These are phyloP conservation scores for Wickerhamomyces sp. DNA, from an alignment of 1,139 yeast species.

Conservation along the genomic window DNA sequence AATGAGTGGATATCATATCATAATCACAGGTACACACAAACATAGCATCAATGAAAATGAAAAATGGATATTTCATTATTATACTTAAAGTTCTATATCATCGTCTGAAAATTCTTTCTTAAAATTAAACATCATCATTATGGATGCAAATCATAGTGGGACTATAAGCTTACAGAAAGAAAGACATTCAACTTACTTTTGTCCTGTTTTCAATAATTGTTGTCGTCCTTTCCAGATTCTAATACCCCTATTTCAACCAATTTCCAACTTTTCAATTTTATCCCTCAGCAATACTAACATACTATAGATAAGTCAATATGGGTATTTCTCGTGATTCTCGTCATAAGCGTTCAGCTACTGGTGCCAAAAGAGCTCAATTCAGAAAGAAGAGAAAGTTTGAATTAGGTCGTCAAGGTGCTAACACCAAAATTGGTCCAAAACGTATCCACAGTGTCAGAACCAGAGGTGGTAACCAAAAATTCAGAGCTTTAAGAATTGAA, in stretches of 20 bases:
- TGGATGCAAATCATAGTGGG: too few relatives aligned
- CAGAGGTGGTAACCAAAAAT: slow-evolving; percentile 99
- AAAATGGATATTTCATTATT: background rate
- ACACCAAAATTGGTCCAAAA: slow-evolving; percentile 98
- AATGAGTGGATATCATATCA: too few relatives aligned
- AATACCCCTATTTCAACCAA: too few relatives aligned
- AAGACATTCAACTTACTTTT: too few relatives aligned
- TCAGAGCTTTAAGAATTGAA: slow-evolving; percentile 99
- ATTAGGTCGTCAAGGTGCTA: slow-evolving; percentile 99
- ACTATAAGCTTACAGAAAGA: too few relatives aligned
- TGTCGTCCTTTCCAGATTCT: too few relatives aligned
- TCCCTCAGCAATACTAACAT: slow-evolving; percentile 8
- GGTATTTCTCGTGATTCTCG: slow-evolving; percentile 99
- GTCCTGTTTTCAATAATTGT: too few relatives aligned
- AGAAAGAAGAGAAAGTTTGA: slow-evolving; percentile 99
- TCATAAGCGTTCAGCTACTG: slow-evolving; percentile 99
- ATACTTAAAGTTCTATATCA: background rate
- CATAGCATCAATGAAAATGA: too few relatives aligned
- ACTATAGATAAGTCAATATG: slow-evolving; percentile 45
- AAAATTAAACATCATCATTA: too few relatives aligned
- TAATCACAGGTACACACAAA: background rate
- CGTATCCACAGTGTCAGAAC: slow-evolving; percentile 99
- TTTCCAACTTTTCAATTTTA: background rate
- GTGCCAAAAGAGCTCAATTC: slow-evolving; percentile 99
- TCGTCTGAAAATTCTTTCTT: background rate